Conservation (phyloP, 306 rosid species). For the Acacia crassicarpa region DNA sequence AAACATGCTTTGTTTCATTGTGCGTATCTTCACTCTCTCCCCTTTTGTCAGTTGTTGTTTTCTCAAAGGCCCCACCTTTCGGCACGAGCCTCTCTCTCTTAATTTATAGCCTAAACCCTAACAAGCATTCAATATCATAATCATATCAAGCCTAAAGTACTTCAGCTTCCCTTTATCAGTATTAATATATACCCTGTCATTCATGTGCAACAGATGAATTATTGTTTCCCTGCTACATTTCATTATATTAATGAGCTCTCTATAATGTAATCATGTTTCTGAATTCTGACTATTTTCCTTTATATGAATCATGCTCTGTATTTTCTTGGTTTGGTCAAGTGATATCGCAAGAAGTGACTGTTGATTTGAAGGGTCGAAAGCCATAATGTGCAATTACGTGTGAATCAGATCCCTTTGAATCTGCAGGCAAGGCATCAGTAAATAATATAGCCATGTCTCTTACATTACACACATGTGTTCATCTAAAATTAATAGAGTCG, state of each 20-base stretch:
- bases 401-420: not conserved
- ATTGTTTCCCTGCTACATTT: not conserved
- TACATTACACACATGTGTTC: not conserved
- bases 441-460: not conserved
- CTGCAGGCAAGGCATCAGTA: not conserved
- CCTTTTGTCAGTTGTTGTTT: constrained; percentile 21
- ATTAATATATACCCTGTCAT: not conserved
- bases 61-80: constrained; percentile 32
- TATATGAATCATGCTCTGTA: too few relatives aligned
- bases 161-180: not conserved
- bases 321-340: not conserved
- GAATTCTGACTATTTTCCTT: too few relatives aligned
- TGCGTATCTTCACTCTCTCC: not conserved
- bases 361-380: not conserved
- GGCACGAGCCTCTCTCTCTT: constrained; percentile 7
- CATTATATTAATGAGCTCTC: not conserved
- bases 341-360: not conserved
- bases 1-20: constrained; percentile 27
- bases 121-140: not conserved
- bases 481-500: not conserved
- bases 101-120: not conserved
- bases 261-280: too few relatives aligned
- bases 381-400: not conserved
- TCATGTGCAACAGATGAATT: not conserved
- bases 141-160: not conserved